Base-by-base conservation (phyloP, 2,329 filamentous ascomycete genomes). In the Neonectria magnoliae region DNA sequence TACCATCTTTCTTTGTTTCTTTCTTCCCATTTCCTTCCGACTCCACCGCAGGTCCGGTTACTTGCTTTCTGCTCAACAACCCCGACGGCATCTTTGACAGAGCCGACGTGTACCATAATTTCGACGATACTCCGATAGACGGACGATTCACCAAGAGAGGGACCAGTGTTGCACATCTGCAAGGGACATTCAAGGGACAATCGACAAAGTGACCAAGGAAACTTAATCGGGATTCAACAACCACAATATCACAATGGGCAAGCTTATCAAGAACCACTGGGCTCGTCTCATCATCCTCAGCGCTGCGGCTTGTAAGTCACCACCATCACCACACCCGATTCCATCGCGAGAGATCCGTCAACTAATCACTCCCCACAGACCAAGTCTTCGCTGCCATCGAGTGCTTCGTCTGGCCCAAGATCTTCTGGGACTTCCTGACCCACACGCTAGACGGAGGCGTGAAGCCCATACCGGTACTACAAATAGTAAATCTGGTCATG, bases 241-340 rank as follows among this genome's bases (percentile, higher is more conserved):
- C 56, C 58, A 62, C 42, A 57, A 65, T 59, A 57, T 56, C 79
- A 83, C 71, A 68, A 99, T 99, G 96, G 96, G 96, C 81, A 96
- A 91, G 82, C 90, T 99, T 78, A 98, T 99, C 84, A 99, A 99
- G 87, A 98, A 98, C 84, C 96, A 99, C 85, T 97, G 93, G 93
- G 96, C 94, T 73, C 91, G 96, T 66, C 90, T 99, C 76, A 96
- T 99, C 77, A 87, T 97, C 80, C 84, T 99, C 78, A 93, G 93
- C 29, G 93, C 96, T 41, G 91, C 93, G 69, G 80, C 84, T 62
- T 94, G 92, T 94, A 88, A 66, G 84, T 82, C 16, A 13, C 36
- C 27, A 6, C 27, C 45, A 62, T 25, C 22, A 13, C 9, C 3
- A 45, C 25, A 9, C 2, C 6, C 9, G 4, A 16, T 9, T 5